Base-by-base conservation (phyloP, 352 stramenopile genomes). In the Phytophthora podocarpi region DNA sequence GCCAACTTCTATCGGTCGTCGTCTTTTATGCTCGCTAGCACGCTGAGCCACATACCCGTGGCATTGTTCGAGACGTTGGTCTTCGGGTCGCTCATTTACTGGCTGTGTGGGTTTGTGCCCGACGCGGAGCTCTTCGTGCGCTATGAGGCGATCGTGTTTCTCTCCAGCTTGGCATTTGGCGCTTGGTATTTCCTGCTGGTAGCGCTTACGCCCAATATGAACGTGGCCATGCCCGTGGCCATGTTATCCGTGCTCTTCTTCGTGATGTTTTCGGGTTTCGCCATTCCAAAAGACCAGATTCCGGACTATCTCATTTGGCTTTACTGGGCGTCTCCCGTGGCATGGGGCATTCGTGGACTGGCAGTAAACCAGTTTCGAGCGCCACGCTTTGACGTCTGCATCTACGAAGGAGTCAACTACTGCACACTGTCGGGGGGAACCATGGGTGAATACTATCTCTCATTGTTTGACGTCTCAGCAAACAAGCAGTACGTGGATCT, bases 61-160 rank as follows among this genome's bases (percentile, higher is more conserved):
- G 53, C 64, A 61, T 13, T 81, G 2, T 68, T 89, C 32, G 85
- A 95, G 67, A 78, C 78, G 4, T 40, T 93, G 5, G 64, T 90
- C 15, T 94, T 96, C 64, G 87, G 83, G 10, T 87, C 71, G 8
- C 64, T 96, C 26, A 59, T 95, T 26, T 96, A 95, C 57, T 96
- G 80, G 70, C 76, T 95, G 48, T 85, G 89, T 50, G 86, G 85
- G 8, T 79, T 81, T 30, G 62, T 67, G 12, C 40, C 64, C 6
- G 57, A 81, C 5, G 53, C 46, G 28, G 36, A 43, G 35, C 31
- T 65, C 5, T 88, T 82, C 39, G 18, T 86, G 3, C 52, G 72
- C 15, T 89, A 76, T 58, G 48, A 80, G 26, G 20, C 63, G 21
- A 64, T 81, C n/a, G 42, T 85, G 0, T 53, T 89, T 43, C 35